Evolutionary conservation across 345 rosid species (phyloP), one percentile per base, ranked within the genome.

Genomic region (Lenwebbia sp.): DNA sequence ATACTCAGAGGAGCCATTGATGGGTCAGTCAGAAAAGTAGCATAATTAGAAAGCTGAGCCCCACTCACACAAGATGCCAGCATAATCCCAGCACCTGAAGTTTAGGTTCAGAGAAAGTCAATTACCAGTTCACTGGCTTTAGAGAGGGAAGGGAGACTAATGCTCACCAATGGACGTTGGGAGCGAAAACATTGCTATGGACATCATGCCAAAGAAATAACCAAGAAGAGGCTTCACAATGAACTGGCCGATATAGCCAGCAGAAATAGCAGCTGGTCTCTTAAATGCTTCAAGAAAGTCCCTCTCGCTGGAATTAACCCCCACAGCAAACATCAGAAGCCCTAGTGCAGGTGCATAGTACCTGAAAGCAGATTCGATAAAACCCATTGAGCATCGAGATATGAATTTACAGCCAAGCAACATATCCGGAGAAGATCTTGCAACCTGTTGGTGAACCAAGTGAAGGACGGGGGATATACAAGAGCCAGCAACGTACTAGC

Each of bases 321-420:
- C 99, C 74, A 97, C 99, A 17, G 99, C 99, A 92, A 97, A 97
- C 99, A 97, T 97, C 95, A 96, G 88, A 92, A 96, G 96, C 28
- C 99, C 99, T 84, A 97, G 90, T 28, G 99, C 99, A 7, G 99
- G 98, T 22, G 96, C 99, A 58, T 96, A 97, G 91, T 95, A 97
- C 96, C 99, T 97, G 88, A 86, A 86, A 85, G 83, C 51, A 87
- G 85, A 82, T 41, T 82, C 50, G 4, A 62, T 54, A 10, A 22
- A 50, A 47, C n/a, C 75, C 58, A 33, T 44, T 82, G 13, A 82
- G 25, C 26, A 56, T 83, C 40, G 2, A 74, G 47, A 74, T 50
- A 40, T 19, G 60, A 86, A 86, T 54, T 50, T 5, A 2, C 17
- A 26, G 37, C 37, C 82, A 5, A 58, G 25, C 41, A 62, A 82